Conservation (phyloP, 345 rosid genomes). For the Anacardium occidentale region DNA sequence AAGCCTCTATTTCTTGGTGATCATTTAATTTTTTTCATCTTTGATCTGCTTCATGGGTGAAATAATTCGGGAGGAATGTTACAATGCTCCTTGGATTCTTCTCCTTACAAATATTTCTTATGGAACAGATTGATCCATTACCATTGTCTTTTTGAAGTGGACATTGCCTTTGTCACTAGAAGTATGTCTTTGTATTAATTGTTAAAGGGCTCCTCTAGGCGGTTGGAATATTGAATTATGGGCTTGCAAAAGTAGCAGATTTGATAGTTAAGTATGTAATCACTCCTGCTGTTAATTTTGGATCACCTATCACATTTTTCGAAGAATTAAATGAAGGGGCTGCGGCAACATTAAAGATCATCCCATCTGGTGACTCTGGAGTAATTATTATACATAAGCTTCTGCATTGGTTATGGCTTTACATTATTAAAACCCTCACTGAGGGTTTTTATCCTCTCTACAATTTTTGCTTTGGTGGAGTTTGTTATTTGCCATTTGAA, state of each 20-base stretch:
- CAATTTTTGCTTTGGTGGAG: constrained; percentile 13
- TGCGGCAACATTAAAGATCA: constrained; percentile 54
- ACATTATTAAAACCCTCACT: background rate
- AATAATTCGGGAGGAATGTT: background rate
- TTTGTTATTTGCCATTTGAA: constrained; percentile 5
- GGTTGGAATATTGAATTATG: constrained; percentile 78
- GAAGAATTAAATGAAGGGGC: constrained; percentile 49
- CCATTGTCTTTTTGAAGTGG: background rate
- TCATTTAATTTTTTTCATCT: background rate
- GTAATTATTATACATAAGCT: constrained; percentile 33
- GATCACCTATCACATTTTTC: constrained; percentile 45
- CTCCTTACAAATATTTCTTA: background rate
- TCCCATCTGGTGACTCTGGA: constrained; percentile 44
- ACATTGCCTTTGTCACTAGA: background rate
- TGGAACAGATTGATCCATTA: background rate
- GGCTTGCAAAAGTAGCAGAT: constrained; percentile 89
- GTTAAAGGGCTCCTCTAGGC: constrained; percentile 45
- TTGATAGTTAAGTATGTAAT: constrained; percentile 77
- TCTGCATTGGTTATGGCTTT: constrained; percentile 5
- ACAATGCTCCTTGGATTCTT: background rate
- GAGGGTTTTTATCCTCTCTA: background rate
- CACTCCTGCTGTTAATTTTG: constrained; percentile 62
- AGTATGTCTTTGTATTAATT: constrained; percentile 13
- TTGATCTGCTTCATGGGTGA: background rate
- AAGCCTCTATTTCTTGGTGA: background rate